A percentile compares a stretch with the other conserved stretches of the same genome.
Conservation (phyloP, 2,329 filamentous ascomycete species). For the Apiospora marii region DNA sequence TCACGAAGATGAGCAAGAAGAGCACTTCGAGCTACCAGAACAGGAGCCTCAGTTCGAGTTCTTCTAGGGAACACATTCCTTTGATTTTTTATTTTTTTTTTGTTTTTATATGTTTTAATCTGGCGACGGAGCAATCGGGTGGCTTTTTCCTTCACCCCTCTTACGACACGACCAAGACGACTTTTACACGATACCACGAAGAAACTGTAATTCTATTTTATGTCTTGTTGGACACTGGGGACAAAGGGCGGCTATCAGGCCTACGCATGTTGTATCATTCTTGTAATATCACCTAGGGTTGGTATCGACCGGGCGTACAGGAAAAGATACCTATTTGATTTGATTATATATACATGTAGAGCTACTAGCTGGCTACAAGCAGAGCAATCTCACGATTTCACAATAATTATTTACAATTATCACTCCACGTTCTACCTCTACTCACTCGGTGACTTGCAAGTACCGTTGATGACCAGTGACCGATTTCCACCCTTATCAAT, state of each 20-base stretch:
- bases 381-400: constrained; percentile 11
- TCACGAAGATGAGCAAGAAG: constrained; percentile 36
- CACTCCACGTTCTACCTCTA: neutral
- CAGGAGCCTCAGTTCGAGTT: neutral
- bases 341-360: neutral
- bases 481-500: neutral
- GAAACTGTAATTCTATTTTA: constrained; percentile 2
- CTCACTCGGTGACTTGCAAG: neutral
- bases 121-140: constrained; percentile 1
- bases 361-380: constrained; percentile 5
- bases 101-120: neutral
- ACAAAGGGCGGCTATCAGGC: constrained; percentile 9
- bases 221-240: neutral
- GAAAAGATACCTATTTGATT: constrained; percentile 21
- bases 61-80: neutral
- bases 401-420: neutral
- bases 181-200: constrained; percentile 14
- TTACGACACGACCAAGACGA: constrained; percentile 16
- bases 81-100: neutral
- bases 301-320: constrained; percentile 12
- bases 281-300: constrained; percentile 7
- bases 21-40: constrained; percentile 38
- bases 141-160: neutral
- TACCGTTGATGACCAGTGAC: neutral
- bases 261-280: neutral